Evolutionary conservation across 257 asterid genomes (phyloP).

Genomic region (Euphrasia confusa): DNA sequence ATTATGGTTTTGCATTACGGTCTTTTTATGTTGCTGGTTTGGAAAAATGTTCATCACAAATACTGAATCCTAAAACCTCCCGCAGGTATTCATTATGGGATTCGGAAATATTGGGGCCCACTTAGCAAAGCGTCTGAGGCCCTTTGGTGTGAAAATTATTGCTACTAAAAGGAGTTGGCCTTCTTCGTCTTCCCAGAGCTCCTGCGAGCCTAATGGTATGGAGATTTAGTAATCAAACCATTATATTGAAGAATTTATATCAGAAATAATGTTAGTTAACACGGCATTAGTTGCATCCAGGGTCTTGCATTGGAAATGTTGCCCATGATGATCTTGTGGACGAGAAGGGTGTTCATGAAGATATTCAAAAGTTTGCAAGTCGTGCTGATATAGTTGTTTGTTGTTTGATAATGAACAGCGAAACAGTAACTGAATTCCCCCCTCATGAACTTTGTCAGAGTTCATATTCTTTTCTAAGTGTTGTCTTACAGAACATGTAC

Average conservation of each 20-base stretch:
- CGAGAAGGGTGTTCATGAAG: constrained; percentile 75
- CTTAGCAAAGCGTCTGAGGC: constrained; percentile 83
- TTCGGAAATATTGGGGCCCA: constrained; percentile 81
- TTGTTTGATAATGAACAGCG: constrained; percentile 71
- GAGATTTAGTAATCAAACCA: background rate
- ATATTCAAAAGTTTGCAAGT: constrained; percentile 63
- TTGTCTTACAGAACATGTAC: background rate
- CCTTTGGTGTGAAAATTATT: constrained; percentile 82
- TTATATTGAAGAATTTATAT: background rate
- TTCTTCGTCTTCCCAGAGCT: constrained; percentile 13
- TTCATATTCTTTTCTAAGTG: constrained; percentile 1
- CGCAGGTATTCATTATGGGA: constrained; percentile 78
- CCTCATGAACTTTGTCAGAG: background rate
- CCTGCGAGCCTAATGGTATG: constrained; percentile 38
- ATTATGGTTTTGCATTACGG: background rate
- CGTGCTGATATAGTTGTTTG: constrained; percentile 83
- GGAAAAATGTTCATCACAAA: background rate
- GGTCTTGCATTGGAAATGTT: constrained; percentile 26
- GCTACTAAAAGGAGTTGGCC: constrained; percentile 95
- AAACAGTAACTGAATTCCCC: constrained; percentile 46
- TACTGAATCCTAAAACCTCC: constrained; percentile 13
- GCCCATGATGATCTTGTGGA: constrained; percentile 52
- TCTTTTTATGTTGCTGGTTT: background rate
- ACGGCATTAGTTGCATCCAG: constrained; percentile 24
- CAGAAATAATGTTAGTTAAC: constrained; percentile 10